phyloP scores from a whole-genome alignment of 768 basidiomycete species.

The Tulasnella sp. region DNA sequence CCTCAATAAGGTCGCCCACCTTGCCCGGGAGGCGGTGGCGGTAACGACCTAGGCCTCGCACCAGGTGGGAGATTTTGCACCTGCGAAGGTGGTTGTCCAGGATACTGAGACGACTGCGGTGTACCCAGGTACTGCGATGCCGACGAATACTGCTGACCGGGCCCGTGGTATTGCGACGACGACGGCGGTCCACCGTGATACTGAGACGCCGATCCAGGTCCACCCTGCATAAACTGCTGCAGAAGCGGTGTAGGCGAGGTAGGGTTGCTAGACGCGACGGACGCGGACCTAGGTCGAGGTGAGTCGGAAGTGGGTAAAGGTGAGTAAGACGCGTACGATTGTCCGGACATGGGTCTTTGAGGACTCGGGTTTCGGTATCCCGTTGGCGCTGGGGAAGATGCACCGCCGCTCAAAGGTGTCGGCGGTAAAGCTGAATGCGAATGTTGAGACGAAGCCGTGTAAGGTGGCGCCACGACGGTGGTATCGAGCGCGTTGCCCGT shows the following conservation, averaged over 20 bases:
- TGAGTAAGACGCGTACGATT: not conserved
- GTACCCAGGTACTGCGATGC: not conserved
- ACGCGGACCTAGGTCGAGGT: not conserved
- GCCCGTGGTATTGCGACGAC: not conserved
- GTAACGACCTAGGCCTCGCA: not conserved
- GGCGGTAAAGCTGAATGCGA: not conserved
- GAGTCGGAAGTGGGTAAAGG: not conserved
- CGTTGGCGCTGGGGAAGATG: not conserved
- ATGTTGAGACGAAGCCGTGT: not conserved
- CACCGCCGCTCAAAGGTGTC: not conserved
- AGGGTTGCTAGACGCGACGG: not conserved
- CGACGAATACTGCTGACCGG: not conserved
- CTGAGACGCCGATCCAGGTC: not conserved
- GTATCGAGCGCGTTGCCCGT: not conserved
- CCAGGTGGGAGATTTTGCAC: not conserved
- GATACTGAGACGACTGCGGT: not conserved
- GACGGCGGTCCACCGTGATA: not conserved
- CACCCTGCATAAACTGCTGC: not conserved
- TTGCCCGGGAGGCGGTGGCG: not conserved
- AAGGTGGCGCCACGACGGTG: not conserved
- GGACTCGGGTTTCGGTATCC: not conserved
- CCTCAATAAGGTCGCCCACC: not conserved
- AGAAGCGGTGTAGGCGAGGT: not conserved
- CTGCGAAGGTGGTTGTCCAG: not conserved
- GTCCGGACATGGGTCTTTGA: not conserved